Percentiles rank a stretch among this genome's conserved stretches.
Conservation (phyloP, 441 rosid genomes). For the Pelargonium exstipulatum region DNA sequence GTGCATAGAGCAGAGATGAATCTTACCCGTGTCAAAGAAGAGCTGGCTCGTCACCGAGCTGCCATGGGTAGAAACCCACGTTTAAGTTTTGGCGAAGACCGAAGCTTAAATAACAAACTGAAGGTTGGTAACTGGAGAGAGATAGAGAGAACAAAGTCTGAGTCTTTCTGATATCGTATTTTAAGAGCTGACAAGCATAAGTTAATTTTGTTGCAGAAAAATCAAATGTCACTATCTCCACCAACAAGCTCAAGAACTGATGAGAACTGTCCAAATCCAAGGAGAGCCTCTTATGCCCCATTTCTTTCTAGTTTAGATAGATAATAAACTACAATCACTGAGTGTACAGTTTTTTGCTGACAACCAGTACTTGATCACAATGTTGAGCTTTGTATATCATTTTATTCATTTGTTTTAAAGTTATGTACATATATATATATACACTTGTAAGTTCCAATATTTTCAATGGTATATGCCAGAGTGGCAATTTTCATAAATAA, state of each 20-base stretch:
- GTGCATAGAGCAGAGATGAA: conserved; percentile 51
- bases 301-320: conserved; percentile 61
- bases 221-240: conserved; percentile 46
- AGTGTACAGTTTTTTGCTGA: background rate
- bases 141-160: conserved; percentile 24
- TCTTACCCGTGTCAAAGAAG: conserved; percentile 72
- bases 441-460: background rate
- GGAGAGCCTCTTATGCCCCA: conserved; percentile 43
- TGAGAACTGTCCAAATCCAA: conserved; percentile 55
- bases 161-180: background rate
- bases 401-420: background rate
- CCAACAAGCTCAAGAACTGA: conserved; percentile 39
- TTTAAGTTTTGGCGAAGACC: conserved; percentile 35
- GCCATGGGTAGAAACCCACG: conserved; percentile 49
- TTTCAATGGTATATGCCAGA: background rate
- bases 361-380: background rate
- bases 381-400: background rate
- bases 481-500: background rate
- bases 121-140: conserved; percentile 35
- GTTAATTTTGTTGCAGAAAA: conserved; percentile 37
- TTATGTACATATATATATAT: background rate
- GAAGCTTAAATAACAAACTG: conserved; percentile 43
- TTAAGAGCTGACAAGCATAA: conserved; percentile 6
- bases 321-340: background rate
- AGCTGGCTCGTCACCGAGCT: conserved; percentile 66